phyloP scores from a whole-genome alignment of 2,329 filamentous ascomycete genomes.

The Colletotrichum karsti region DNA sequence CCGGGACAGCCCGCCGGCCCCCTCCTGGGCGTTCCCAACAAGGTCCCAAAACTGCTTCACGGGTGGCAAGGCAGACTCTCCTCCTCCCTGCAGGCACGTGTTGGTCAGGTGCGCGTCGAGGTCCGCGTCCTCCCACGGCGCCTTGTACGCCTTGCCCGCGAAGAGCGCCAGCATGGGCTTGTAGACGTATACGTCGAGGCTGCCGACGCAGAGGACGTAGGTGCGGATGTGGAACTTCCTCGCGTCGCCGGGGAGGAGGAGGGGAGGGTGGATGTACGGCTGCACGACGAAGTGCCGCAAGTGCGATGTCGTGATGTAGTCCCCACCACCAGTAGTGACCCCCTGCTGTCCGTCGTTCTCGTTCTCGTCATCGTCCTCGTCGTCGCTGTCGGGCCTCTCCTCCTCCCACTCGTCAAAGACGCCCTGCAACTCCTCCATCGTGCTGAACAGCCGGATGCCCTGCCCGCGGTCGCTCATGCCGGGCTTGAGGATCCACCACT shows the following conservation, averaged over 20 bases:
- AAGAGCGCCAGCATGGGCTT: slow-evolving; percentile 93
- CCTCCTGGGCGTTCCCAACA: slow-evolving; percentile 20
- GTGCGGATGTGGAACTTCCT: slow-evolving; percentile 95
- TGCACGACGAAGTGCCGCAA: slow-evolving; percentile 96
- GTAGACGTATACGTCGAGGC: slow-evolving; percentile 86
- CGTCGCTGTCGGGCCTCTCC: slow-evolving; percentile 70
- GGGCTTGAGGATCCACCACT: slow-evolving; percentile 99
- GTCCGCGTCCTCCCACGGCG: slow-evolving; percentile 64
- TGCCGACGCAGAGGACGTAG: slow-evolving; percentile 85
- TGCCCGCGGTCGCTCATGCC: slow-evolving; percentile 97
- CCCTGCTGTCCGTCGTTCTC: slow-evolving; percentile 37
- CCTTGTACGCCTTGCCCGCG: slow-evolving; percentile 75
- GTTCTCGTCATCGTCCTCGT: slow-evolving; percentile 55
- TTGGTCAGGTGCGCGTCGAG: slow-evolving; percentile 89
- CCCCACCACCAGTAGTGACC: too few relatives aligned
- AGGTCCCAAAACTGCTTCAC: slow-evolving; percentile 82
- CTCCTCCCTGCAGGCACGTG: slow-evolving; percentile 82
- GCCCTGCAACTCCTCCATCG: slow-evolving; percentile 80
- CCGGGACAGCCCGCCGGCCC: slow-evolving; percentile 35
- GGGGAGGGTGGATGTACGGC: slow-evolving; percentile 89
- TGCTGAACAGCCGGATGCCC: slow-evolving; percentile 89
- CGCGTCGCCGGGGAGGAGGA: slow-evolving; percentile 72
- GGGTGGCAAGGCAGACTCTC: slow-evolving; percentile 58
- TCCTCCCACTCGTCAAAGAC: slow-evolving; percentile 95
- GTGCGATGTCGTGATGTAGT: slow-evolving; percentile 83